Evolutionary conservation across 345 rosid species (phyloP).

Genomic region (Heritiera littoralis): DNA sequence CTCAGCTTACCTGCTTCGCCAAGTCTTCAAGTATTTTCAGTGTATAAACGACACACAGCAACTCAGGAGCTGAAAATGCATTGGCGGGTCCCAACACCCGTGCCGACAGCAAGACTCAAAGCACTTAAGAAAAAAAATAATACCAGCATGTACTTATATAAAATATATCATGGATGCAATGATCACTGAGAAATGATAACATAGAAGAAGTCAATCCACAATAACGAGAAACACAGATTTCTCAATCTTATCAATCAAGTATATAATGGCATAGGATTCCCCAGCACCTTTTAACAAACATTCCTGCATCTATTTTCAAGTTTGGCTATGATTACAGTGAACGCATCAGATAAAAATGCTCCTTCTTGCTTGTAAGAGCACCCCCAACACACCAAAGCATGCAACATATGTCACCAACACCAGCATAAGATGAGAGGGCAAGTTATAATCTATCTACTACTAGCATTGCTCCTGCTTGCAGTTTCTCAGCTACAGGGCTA

Average conservation of each 20-base stretch:
- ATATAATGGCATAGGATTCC: conserved; percentile 51
- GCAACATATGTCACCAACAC: conserved; percentile 22
- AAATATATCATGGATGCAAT: conserved; percentile 45
- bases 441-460: conserved; percentile 32
- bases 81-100: conserved; percentile 28
- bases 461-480: conserved; percentile 40
- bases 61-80: conserved; percentile 19
- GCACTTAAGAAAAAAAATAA: conserved; percentile 32
- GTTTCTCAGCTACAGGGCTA: conserved; percentile 29
- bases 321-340: conserved; percentile 39
- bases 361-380: conserved; percentile 27
- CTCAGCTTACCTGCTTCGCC: not conserved
- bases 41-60: not conserved
- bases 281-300: conserved; percentile 40
- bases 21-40: not conserved
- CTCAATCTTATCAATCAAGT: conserved; percentile 26
- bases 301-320: conserved; percentile 35
- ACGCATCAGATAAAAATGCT: conserved; percentile 27
- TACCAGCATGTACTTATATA: conserved; percentile 22
- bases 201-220: conserved; percentile 50
- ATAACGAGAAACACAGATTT: conserved; percentile 43
- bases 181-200: conserved; percentile 40
- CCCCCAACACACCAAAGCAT: conserved; percentile 23
- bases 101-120: conserved; percentile 30
- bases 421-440: conserved; percentile 39